Percentiles rank a stretch among this genome's conserved stretches.
These are phyloP conservation scores for Neostapfia colusana DNA, from an alignment of 176 grass and related monocot species.

Conservation along the genomic window DNA sequence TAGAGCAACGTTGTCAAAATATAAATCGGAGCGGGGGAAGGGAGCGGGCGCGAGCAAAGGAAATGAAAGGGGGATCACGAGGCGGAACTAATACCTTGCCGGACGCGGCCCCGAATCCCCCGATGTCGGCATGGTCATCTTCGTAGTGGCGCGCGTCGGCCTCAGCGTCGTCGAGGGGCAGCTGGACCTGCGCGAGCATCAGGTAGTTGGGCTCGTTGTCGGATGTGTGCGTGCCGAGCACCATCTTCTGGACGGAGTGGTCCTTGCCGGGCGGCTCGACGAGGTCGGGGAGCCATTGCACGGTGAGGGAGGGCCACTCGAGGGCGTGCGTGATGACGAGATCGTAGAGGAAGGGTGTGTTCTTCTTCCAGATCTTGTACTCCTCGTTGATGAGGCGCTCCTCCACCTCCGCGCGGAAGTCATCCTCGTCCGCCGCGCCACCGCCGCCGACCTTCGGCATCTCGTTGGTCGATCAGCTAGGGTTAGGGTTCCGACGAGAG, in stretches of 20 bases:
- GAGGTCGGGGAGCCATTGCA: constrained; percentile 91
- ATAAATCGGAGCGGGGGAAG: no score
- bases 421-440: constrained; percentile 53
- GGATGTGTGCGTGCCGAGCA: constrained; percentile 85
- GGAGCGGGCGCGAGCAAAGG: not conserved
- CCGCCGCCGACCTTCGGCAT: constrained; percentile 68
- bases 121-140: constrained; percentile 75
- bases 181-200: constrained; percentile 90
- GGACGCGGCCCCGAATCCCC: constrained; percentile 66
- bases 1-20: not conserved
- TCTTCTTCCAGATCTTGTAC: constrained; percentile 99
- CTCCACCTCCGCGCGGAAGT: constrained; percentile 78
- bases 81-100: constrained; percentile 46
- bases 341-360: constrained; percentile 96
- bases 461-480: constrained; percentile 24
- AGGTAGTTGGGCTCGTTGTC: constrained; percentile 98
- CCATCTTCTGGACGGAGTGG: constrained; percentile 92
- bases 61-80: not conserved
- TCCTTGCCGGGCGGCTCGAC: constrained; percentile 79
- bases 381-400: constrained; percentile 91
- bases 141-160: constrained; percentile 74
- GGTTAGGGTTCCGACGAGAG: constrained; percentile 46
- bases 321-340: constrained; percentile 89
- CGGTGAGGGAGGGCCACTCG: constrained; percentile 94
- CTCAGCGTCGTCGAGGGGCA: constrained; percentile 83